These are phyloP conservation scores for Podospora australis DNA, from an alignment of 495 filamentous ascomycete genomes.

Conservation along the genomic window DNA sequence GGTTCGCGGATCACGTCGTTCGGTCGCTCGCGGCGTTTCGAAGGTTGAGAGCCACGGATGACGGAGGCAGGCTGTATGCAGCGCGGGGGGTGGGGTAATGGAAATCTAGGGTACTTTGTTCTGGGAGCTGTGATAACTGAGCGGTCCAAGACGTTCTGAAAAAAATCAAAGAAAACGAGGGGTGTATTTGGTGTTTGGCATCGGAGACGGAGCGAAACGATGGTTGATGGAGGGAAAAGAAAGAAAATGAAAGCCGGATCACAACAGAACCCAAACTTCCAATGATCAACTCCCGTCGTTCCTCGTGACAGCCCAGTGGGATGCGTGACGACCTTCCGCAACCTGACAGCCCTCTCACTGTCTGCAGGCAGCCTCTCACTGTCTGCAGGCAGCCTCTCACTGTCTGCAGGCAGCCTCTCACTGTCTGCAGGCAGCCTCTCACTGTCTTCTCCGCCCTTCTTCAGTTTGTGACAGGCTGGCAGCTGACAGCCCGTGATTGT, in stretches of 20 bases:
- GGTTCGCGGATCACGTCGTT: background rate
- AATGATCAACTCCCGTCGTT: background rate
- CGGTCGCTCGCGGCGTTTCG: background rate
- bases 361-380: background rate
- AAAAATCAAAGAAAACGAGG: too few relatives aligned
- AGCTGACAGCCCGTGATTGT: slow-evolving; percentile 1
- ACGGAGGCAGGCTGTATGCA: too few relatives aligned
- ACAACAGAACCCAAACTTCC: background rate
- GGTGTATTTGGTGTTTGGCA: too few relatives aligned
- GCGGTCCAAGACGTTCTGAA: too few relatives aligned
- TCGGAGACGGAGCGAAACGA: too few relatives aligned
- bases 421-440: too few relatives aligned
- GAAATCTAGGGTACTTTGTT: too few relatives aligned
- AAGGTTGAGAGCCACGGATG: background rate
- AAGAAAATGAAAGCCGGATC: background rate
- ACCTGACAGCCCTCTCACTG: too few relatives aligned
- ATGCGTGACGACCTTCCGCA: background rate
- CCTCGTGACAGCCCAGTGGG: slow-evolving; percentile 1
- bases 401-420: too few relatives aligned
- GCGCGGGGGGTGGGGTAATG: too few relatives aligned
- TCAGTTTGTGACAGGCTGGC: background rate
- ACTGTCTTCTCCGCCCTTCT: background rate
- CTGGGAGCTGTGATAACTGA: too few relatives aligned
- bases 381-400: background rate
- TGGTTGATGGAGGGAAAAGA: background rate